phyloP scores from a whole-genome alignment of 345 rosid genomes.

The Syzygium jambos region DNA sequence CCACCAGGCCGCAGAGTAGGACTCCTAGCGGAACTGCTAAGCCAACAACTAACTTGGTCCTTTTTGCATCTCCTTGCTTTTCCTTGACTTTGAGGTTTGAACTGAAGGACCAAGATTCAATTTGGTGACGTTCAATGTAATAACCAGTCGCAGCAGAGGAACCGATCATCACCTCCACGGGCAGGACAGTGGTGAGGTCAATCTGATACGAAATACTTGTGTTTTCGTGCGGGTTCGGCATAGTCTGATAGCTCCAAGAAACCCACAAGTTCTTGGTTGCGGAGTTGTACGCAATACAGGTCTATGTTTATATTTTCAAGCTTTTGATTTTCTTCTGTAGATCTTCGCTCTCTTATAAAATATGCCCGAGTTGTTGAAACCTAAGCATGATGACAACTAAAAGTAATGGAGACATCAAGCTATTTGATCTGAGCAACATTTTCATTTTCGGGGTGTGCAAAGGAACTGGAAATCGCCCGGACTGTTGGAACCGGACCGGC shows the following conservation, averaged over 20 bases:
- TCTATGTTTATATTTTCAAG: not conserved
- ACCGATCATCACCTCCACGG: conserved; percentile 15
- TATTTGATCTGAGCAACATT: not conserved
- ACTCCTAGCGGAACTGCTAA: conserved; percentile 3
- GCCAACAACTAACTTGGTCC: not conserved
- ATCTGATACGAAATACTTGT: not conserved
- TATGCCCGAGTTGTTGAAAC: not conserved
- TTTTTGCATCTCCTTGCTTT: not conserved
- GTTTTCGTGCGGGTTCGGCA: not conserved
- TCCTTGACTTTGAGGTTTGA: not conserved
- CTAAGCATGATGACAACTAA: not conserved
- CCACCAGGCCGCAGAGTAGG: not conserved
- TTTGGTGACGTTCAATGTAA: not conserved
- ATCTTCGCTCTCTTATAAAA: not conserved
- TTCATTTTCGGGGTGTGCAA: not conserved
- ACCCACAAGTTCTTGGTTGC: conserved; percentile 21
- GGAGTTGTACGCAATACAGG: conserved; percentile 18
- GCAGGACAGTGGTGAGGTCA: not conserved
- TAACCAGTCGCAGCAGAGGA: conserved; percentile 18
- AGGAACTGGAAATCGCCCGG: too few relatives aligned
- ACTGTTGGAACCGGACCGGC: too few relatives aligned
- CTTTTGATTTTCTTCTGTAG: not conserved
- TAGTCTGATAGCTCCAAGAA: conserved; percentile 17
- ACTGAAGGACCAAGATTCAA: conserved; percentile 15
- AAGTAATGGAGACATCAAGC: not conserved